A percentile compares a stretch with the other conserved stretches of the same genome.
These are phyloP conservation scores for Acanthamoeba castellanii DNA, from an alignment of 208 protist species.

Conservation along the genomic window DNA sequence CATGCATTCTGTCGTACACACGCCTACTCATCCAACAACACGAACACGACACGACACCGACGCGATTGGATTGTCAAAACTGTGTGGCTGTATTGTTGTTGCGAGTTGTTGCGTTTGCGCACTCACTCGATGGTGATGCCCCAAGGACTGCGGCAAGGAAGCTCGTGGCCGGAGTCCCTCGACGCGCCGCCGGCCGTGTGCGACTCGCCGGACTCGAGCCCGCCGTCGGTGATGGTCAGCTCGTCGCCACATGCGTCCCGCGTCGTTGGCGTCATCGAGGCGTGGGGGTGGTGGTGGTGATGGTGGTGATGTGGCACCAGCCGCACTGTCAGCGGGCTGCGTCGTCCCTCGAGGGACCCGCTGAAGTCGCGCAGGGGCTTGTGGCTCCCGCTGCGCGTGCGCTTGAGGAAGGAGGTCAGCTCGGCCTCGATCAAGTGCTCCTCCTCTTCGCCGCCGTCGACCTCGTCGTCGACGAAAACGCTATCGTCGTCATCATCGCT, in stretches of 20 bases:
- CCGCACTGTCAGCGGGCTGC: background rate
- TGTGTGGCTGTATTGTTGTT: too few relatives aligned
- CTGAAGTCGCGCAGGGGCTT: background rate
- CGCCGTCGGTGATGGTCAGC: background rate
- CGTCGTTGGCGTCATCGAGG: too few relatives aligned
- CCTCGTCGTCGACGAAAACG: background rate
- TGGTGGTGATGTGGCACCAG: background rate
- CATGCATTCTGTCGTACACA: too few relatives aligned
- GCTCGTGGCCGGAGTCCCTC: background rate
- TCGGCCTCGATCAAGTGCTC: background rate
- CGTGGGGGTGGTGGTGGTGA: background rate
- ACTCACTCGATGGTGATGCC: too few relatives aligned
- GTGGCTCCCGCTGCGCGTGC: background rate
- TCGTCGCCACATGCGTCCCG: background rate
- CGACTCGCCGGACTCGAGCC: constrained; percentile 6
- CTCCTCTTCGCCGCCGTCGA: background rate
- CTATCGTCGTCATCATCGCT: background rate
- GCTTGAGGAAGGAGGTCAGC: background rate
- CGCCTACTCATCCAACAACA: too few relatives aligned
- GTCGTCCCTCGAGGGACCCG: background rate
- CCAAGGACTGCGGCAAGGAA: too few relatives aligned
- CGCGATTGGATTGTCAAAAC: too few relatives aligned
- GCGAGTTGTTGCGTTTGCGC: too few relatives aligned
- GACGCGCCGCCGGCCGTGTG: too few relatives aligned
- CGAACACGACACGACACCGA: too few relatives aligned